Base-by-base conservation (phyloP, 352 stramenopile species). In the Globisporangium sylvaticum region DNA sequence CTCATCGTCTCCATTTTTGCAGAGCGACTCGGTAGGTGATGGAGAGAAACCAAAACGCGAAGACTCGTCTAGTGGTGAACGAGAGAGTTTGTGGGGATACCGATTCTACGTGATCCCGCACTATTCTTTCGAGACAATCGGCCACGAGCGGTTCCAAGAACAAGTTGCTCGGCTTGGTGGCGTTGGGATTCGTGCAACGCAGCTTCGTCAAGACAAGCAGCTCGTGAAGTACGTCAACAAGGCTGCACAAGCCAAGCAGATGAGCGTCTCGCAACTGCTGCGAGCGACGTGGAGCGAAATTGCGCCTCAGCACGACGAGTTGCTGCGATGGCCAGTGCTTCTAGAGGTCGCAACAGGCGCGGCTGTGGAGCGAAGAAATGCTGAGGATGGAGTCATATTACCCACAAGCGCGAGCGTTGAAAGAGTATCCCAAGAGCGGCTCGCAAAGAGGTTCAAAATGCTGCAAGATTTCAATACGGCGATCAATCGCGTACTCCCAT, bases 201-300 rank as follows among this genome's bases (percentile, higher is more conserved):
- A 76, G 39, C 66, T 70, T 2, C 80, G 80, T 1, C 73, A 90
- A 39, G 82, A 92, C 63, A 73, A 84, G 12, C 81, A 94, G 39
- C 44, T 94, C 4, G 78, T 91, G 57, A 85, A 90, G 62, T 94
- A 87, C 63, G 75, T 91, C 22, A 94, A 94, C 74, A 85, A 90
- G 46, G 76, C 77, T 27, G 72, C 75, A 3, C 62, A 77, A 46
- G 60, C 62, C 8, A 88, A 90, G 46, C 66, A 81, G n/a, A 46
- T 92, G 25, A 84, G 60, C 34, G 58, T 73, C 6, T 80, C 73
- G 1, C 79, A 89, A 57, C 29, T 91, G 56, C 65, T 94, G 31
- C 76, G 83, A 50, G 74, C 62, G 1, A 37, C 75, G 9, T 94
- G 86, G 86, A 75, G 66, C 34, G 83, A 94, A 20, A 69, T 94